Percentiles rank a stretch among this genome's conserved stretches.
Conservation (phyloP, 306 rosid species). For the Ziziphus jujuba region DNA sequence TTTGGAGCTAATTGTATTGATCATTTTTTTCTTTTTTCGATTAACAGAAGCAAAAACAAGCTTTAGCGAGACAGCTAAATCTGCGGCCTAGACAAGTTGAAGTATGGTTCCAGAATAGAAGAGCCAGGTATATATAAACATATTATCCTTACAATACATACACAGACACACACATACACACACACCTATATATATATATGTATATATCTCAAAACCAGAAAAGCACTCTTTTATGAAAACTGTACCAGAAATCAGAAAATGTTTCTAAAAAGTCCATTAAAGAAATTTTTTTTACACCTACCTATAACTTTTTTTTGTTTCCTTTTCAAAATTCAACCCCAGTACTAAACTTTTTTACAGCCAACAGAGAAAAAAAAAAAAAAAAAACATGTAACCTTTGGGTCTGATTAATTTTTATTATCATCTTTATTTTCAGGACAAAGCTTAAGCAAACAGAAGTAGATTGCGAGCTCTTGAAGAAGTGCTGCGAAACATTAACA, state of each 20-base stretch:
- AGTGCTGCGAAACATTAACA: constrained; percentile 83
- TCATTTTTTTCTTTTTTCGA: not conserved
- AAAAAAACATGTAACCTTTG: no score
- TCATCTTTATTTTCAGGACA: constrained; percentile 46
- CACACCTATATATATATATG: no score
- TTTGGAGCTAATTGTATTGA: no score
- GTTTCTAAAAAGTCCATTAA: not conserved
- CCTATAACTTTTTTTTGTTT: not conserved
- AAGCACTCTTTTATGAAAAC: no score
- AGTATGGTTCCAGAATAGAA: constrained; percentile 98
- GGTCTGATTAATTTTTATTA: no score
- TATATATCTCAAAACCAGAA: no score
- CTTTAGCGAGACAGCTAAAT: constrained; percentile 73
- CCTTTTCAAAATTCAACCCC: no score
- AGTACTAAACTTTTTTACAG: not conserved
- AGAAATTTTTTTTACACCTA: not conserved
- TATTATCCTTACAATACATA: no score
- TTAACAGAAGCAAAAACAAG: constrained; percentile 87
- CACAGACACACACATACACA: no score
- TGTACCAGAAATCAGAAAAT: not conserved
- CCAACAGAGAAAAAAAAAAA: not conserved
- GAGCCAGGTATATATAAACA: constrained; percentile 70
- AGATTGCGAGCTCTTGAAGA: constrained; percentile 86
- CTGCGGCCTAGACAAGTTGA: constrained; percentile 92
- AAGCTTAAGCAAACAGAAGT: constrained; percentile 97